phyloP scores from a whole-genome alignment of 768 basidiomycete species.

The Pholiota microspora region DNA sequence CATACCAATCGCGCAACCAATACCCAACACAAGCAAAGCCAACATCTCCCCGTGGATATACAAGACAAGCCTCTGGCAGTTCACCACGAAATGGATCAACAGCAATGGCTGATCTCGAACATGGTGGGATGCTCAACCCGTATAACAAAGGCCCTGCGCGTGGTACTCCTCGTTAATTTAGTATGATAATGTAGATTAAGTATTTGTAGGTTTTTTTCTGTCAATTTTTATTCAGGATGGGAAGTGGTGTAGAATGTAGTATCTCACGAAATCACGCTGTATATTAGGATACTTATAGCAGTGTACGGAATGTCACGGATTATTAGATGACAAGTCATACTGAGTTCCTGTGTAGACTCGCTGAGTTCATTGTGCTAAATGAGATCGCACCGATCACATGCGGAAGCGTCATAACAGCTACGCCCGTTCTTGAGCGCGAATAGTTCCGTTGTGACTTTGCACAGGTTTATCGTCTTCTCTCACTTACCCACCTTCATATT shows the following conservation, averaged over 20 bases:
- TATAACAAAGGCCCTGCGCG: constrained; percentile 25
- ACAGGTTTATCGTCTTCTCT: constrained; percentile 8
- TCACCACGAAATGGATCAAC: constrained; percentile 32
- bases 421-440: background rate
- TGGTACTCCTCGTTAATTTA: constrained; percentile 14
- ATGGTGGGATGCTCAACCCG: constrained; percentile 42
- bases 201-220: constrained; percentile 16
- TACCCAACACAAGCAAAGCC: constrained; percentile 18
- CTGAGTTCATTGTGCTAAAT: background rate
- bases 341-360: too few relatives aligned
- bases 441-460: constrained; percentile 5
- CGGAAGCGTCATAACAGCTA: background rate
- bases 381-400: background rate
- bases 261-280: constrained; percentile 2
- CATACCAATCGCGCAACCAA: constrained; percentile 17
- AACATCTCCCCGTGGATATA: constrained; percentile 19
- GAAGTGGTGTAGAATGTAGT: constrained; percentile 11
- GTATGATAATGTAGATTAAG: constrained; percentile 4
- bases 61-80: constrained; percentile 32
- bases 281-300: constrained; percentile 2
- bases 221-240: constrained; percentile 19
- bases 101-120: constrained; percentile 33
- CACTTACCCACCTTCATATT: constrained; percentile 7
- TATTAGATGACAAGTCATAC: background rate
- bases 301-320: background rate